Base-by-base conservation (phyloP, 2,329 filamentous ascomycete species). In the Neurospora sp. region DNA sequence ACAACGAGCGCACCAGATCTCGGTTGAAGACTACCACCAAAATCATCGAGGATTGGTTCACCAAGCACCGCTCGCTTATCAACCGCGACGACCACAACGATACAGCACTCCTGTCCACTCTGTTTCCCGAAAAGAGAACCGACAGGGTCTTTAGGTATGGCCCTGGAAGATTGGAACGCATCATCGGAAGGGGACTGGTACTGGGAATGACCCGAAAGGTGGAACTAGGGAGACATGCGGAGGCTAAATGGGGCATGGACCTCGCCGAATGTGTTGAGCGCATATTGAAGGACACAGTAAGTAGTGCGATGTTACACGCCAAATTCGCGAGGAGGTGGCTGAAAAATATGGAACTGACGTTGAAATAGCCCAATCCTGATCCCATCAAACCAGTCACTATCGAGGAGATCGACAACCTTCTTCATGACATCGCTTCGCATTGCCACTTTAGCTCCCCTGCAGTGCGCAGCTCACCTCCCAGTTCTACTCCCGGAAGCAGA, bases 61-160 rank as follows among this genome's bases (percentile, higher is more conserved):
- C 78, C 15, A 80, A 82, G 1, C 86, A 97, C 77, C 86, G 86
- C 5, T 78, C 38, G 79, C 79, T 80, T 1, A 84, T 97, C 17
- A 81, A 89, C 76, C 82, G 84, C 0, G 80, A 86, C 8, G 82
- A 85, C 38, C 87, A 86, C 1, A 82, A 89, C 75, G 82, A 84
- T 1, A 81, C 87, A 1, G 90, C 91, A 2, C 80, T 97, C 1
- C 82, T 97, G 0, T 94, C 91, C 1, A 89, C 90, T 2, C 80
- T 97, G 0, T 85, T 96, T 0, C 93, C 93, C 0, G 90, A 93
- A 72, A 89, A 86, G 73, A 85, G 93, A 68, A 89, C 88, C 2
- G 93, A 97, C 76, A 87, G 93, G 38, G 91, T 95, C 1, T 97
- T 94, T 77, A 86, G 84, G 43, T 83, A 97, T 1, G 87, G 92